phyloP scores from a whole-genome alignment of 306 rosid genomes.

The Cucurbita moschata region DNA sequence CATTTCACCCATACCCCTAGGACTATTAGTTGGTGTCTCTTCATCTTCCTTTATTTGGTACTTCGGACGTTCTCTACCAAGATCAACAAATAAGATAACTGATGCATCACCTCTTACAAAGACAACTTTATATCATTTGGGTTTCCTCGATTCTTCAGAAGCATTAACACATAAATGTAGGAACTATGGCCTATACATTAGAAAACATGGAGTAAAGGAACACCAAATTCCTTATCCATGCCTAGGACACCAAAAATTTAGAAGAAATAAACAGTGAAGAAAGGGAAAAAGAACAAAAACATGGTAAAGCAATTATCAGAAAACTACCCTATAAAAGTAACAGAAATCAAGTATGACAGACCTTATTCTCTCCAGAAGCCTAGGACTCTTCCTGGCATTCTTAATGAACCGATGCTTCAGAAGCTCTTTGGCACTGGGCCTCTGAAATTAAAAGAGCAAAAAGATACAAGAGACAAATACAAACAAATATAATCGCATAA shows the following conservation, averaged over 20 bases:
- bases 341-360: slow-evolving; percentile 4
- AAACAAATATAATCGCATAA: not conserved
- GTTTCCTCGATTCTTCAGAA: not conserved
- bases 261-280: not conserved
- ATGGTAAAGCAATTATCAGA: not conserved
- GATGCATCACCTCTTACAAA: not conserved
- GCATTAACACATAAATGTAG: not conserved
- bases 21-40: slow-evolving; percentile 38
- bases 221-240: not conserved
- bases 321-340: slow-evolving; percentile 10
- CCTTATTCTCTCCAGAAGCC: slow-evolving; percentile 96
- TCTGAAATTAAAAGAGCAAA: slow-evolving; percentile 38
- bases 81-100: slow-evolving; percentile 15
- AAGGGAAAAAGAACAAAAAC: not conserved
- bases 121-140: not conserved
- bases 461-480: not conserved
- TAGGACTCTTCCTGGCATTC: slow-evolving; percentile 73
- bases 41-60: slow-evolving; percentile 59
- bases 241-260: not conserved
- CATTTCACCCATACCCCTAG: slow-evolving; percentile 37
- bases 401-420: slow-evolving; percentile 81
- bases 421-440: slow-evolving; percentile 96
- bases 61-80: slow-evolving; percentile 80
- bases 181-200: not conserved
- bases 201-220: not conserved